These are phyloP conservation scores for Pseudonitzschia delicatissima DNA, from an alignment of 108 stramenopile genomes.

Conservation along the genomic window DNA sequence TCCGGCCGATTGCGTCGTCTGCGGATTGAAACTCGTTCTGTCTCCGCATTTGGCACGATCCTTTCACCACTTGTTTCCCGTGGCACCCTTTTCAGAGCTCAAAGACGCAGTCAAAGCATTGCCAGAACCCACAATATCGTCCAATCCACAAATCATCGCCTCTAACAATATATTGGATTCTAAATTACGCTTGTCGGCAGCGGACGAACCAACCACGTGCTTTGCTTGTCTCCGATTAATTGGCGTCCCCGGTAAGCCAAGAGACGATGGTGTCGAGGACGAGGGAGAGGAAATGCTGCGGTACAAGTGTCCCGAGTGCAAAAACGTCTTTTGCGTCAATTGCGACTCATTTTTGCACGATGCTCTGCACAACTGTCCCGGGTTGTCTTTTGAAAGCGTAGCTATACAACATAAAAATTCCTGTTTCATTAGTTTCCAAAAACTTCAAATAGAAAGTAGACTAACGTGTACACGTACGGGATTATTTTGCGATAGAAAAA, in stretches of 20 bases:
- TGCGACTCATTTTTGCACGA: conserved; percentile 90
- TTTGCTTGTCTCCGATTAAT: conserved; percentile 61
- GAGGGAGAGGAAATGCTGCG: conserved; percentile 51
- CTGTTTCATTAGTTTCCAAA: neutral
- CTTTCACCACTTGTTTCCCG: conserved; percentile 94
- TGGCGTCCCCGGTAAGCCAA: neutral
- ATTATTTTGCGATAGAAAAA: neutral
- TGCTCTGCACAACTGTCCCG: conserved; percentile 91
- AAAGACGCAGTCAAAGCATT: conserved; percentile 4
- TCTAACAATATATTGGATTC: conserved; percentile 21
- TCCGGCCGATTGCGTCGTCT: conserved; percentile 85
- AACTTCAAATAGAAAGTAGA: neutral
- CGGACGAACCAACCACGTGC: conserved; percentile 36
- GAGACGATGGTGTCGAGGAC: conserved; percentile 20
- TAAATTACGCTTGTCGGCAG: conserved; percentile 18
- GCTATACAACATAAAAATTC: neutral
- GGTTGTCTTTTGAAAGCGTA: conserved; percentile 52
- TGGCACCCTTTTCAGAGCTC: conserved; percentile 75
- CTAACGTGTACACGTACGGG: neutral
- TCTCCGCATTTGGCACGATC: conserved; percentile 84
- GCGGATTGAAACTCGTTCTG: conserved; percentile 83
- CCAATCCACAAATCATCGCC: conserved; percentile 23
- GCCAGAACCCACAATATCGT: too few species aligned
- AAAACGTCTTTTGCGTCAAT: conserved; percentile 81
- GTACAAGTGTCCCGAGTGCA: conserved; percentile 84